Evolutionary conservation across 2,329 filamentous ascomycete genomes (phyloP).

Genomic region (Fusarium lyarnte): DNA sequence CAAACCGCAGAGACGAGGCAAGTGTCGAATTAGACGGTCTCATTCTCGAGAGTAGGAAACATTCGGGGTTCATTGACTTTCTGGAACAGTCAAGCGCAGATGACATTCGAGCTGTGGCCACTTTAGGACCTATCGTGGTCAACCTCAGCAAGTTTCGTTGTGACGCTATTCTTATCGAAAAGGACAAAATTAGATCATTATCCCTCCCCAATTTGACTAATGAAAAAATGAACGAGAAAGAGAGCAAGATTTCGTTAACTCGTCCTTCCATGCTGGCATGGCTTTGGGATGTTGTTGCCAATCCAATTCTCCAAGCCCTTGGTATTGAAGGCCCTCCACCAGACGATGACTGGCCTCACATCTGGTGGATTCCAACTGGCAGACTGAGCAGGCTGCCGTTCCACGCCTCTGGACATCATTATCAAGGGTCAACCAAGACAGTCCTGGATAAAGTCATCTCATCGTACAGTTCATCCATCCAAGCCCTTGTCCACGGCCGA

Average conservation of each 20-base stretch:
- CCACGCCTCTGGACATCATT: background rate
- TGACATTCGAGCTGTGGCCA: fast-evolving
- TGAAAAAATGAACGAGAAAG: background rate
- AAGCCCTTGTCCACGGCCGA: background rate
- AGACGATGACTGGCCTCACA: background rate
- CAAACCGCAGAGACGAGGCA: background rate
- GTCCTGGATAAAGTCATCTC: background rate
- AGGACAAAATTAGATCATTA: background rate
- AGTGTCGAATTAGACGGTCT: fast-evolving
- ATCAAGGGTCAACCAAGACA: background rate
- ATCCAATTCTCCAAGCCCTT: background rate
- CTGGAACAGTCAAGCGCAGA: background rate
- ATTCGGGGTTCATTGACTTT: background rate
- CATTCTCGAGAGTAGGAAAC: background rate
- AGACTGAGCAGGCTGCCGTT: background rate
- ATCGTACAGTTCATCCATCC: background rate
- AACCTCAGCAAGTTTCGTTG: background rate
- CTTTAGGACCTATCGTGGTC: background rate
- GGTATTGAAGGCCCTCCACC: background rate
- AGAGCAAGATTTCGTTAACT: background rate
- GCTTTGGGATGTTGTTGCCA: background rate
- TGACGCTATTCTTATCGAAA: background rate
- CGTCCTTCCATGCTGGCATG: background rate
- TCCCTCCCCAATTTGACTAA: fast-evolving
- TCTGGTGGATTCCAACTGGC: background rate